phyloP scores from a whole-genome alignment of 805 yeast genomes.

The Wickerhamiella cacticola region DNA sequence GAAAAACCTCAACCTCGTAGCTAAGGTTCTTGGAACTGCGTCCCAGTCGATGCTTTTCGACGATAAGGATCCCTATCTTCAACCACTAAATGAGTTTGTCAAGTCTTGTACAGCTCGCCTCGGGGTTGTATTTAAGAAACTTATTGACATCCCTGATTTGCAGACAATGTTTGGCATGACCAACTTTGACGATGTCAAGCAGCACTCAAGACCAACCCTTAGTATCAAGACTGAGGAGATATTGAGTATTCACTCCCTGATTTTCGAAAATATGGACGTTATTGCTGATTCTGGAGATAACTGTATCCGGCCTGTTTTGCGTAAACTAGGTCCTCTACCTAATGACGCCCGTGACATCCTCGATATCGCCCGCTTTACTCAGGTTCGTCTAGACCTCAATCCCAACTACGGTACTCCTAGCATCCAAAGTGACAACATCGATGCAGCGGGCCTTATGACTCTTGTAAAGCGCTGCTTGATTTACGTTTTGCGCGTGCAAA shows the following conservation, averaged over 20 bases:
- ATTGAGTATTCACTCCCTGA: constrained; percentile 31
- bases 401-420: constrained; percentile 36
- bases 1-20: constrained; percentile 45
- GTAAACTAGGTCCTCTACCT: constrained; percentile 34
- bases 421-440: constrained; percentile 16
- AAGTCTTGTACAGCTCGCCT: constrained; percentile 39
- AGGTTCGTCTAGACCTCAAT: constrained; percentile 46
- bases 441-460: constrained; percentile 42
- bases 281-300: constrained; percentile 34
- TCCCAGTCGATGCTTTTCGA: constrained; percentile 59
- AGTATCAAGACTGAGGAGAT: constrained; percentile 30
- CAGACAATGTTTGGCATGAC: constrained; percentile 50
- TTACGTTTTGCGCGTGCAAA: constrained; percentile 74
- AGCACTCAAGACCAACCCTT: constrained; percentile 35
- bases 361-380: constrained; percentile 42
- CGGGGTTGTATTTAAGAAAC: constrained; percentile 33
- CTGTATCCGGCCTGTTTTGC: constrained; percentile 37
- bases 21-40: constrained; percentile 51
- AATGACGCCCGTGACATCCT: constrained; percentile 36
- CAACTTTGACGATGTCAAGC: constrained; percentile 52
- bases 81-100: constrained; percentile 68
- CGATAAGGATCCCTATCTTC: constrained; percentile 49
- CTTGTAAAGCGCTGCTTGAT: constrained; percentile 75
- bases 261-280: constrained; percentile 24
- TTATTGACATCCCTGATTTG: constrained; percentile 45